Evolutionary conservation across 192 early-diverging fungal genomes (phyloP), one percentile per base, ranked within the genome.

Genomic region (Dissophora globulifera): DNA sequence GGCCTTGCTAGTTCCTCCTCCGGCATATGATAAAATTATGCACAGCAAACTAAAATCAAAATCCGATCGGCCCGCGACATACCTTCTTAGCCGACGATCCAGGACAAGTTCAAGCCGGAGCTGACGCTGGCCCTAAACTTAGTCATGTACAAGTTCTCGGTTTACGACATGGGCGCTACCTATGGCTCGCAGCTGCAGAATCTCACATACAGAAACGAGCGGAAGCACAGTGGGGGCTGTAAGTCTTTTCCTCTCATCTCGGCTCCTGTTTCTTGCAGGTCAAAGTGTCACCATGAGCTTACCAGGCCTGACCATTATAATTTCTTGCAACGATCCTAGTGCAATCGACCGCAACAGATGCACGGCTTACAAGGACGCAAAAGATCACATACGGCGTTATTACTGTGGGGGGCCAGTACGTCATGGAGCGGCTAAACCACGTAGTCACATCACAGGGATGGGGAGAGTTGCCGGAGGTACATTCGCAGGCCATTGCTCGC

Each of bases 151-250:
- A 85, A 87, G 66, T 84, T 94, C 31, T 91, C 93, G 2, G 85
- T 92, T 27, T 93, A 89, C 60, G 84, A 89, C 43, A 70, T 84
- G 57, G 87, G 88, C 0, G 92, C 95, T 3, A 89, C 92, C 7
- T 95, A 95, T 67, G 94, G 94, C 15, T 84, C 90, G 6, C 85
- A 88, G 58, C 82, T 96, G 63, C 93, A 95, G 66, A 96, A 96
- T 72, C 79, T 96, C 26, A 86, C 83, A 35, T 96, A 94, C 64
- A 72, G 92, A 33, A 89, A 93, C 67, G 91, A 93, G 53, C 58
- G 62, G 23, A 64, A 78, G 26, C 90, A 89, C 54, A 55, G 64
- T 19, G 87, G 89, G 52, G 66, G 66, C 50, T 70, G 89, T 92
- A 80, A 72, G 84, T 75, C 12, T 1, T 16, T 26, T 11, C 22